Base-by-base conservation (phyloP, 2,329 filamentous ascomycete genomes). In the Pseudogymnoascus sp. region DNA sequence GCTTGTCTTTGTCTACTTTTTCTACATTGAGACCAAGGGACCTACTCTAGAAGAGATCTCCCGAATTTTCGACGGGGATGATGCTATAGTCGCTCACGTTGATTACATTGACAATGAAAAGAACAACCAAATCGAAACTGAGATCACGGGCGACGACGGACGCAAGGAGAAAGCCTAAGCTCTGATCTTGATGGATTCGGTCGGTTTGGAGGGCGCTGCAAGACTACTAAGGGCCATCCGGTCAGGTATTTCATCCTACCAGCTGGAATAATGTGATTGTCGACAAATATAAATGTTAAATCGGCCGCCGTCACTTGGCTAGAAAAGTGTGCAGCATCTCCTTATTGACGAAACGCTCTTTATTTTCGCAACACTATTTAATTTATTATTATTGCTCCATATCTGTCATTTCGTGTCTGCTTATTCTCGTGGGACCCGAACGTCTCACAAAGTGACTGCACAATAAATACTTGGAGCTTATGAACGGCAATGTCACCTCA, bases 11-110 rank as follows among this genome's bases (percentile, higher is more conserved):
- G 42, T 62, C 31, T 62, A 62, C 42, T 50, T 62, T 15, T 62
- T 62, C 60, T 62, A 44, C 29, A 35, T 56, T 44, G 60, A 62
- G 29, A 62, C 60, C 15, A 44, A 53, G 37, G 60, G 60, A 13
- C 60, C 42, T 33, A 50, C 60, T 23, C 42, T 62, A 31, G 60
- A 62, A 7, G 60, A 62, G 38, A 50, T 44, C 17, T 38, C 42
- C 37, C 37, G 37, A 15, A 44, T 62, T 31, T 62, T 62, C 17
- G 60, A 62, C 42, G 60, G 60, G 11, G 60, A 62, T n/a, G 42
- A 62, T n/a, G 21, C 26, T 50, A 53, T 67, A 10, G 62, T 56
- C 46, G 46, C 26, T 19, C 9, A 31, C n/a, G 29, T 56, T 7
- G 46, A 56, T 56, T 56, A 56, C 46, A 4, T 19, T 9, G n/a